Evolutionary conservation across 805 yeast genomes (phyloP), one percentile per base, ranked within the genome.

Genomic region (Debaryomyces maramus): DNA sequence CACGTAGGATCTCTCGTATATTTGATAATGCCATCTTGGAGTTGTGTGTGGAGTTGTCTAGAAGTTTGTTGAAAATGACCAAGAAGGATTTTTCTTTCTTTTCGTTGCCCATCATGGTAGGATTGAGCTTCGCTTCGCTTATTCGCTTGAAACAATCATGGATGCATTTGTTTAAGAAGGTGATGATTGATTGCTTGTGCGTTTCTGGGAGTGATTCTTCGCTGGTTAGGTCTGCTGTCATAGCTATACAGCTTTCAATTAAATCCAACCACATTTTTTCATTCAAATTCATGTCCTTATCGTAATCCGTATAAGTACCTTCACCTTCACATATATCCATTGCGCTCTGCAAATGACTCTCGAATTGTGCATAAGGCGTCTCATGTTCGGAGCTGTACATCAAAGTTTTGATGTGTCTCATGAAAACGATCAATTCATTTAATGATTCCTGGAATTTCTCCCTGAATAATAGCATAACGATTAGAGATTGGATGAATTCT

Each of bases 1-100:
- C 88, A 18, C 70, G 70, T 16, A 88, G 59, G 13, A 85, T 73
- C 1, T 72, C 70, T 29, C 81, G 67, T 11, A 86, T 73, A 47
- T 83, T 83, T 0, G 81, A 76, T 4, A 84, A 53, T 5, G 85
- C 75, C 19, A 72, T 54, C 10, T 21, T 14, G 14, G 70, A 63
- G 3, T 61, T 48, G 3, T 72, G 70, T 0, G 72, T 56, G 1
- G 82, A 68, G 3, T 75, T 59, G 29, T 72, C 73, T 26, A 86
- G 60, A 41, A 84, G 79, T 31, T 63, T 60, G 21, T 80, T 72
- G 47, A 84, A 73, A 2, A 84, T 79, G 13, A 65, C 62, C 38
- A 80, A 60, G 44, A 86, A 77, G 1, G 83, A 73, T 30, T 48
- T 33, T 29, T 58, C 58, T 29, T 48, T 43, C 20, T 44, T 39